Evolutionary conservation across 2,329 filamentous ascomycete species (phyloP), one percentile per base, ranked within the genome.

Genomic region (Phoma sp.): DNA sequence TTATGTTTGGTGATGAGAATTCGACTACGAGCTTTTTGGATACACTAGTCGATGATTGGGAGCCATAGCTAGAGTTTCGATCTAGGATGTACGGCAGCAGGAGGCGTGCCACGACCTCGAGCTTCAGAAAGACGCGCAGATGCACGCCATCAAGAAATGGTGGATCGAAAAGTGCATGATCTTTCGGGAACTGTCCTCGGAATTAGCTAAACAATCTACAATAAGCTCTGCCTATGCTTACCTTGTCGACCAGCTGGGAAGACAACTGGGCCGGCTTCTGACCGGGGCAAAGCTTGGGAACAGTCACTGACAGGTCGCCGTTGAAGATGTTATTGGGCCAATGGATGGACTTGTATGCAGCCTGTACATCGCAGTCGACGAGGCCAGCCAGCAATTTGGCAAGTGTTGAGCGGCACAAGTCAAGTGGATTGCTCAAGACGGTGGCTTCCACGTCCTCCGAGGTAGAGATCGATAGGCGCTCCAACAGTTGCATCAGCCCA

Each of bases 1-100:
- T 87, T 51, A 91, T 89, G 68, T 91, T 91, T 27, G 89, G 89
- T 0, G 88, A 90, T 1, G 87, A 90, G 67, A 91, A 91, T 65
- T 91, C 89, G 60, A 91, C 80, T 29, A 91, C 80, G 3, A 83
- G 69, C 55, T 80, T 81, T 76, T 87, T 88, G 53, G 77, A 77
- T 54, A 78, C 81, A 52, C 78, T 74, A 40, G 77, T 79, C 2
- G 82, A 65, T 84, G 78, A 19, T 77, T 71, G 39, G 79, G 76
- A 67, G 86, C 88, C 88, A 61, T 84, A 92, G 5, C 75, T 73
- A 2, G 68, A 57, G 43, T 81, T 81, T 37, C 81, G 80, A 38
- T 80, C 75, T 25, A 85, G 81, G 57, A 91, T 86, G 62, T 84
- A 81, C 29, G 88, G 87, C 43, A 92, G 76, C 15, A 91, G 75